A percentile compares a stretch with the other conserved stretches of the same genome.
These are phyloP conservation scores for Onygenales sp. DNA, from an alignment of 2,329 filamentous ascomycete genomes.

Conservation along the genomic window DNA sequence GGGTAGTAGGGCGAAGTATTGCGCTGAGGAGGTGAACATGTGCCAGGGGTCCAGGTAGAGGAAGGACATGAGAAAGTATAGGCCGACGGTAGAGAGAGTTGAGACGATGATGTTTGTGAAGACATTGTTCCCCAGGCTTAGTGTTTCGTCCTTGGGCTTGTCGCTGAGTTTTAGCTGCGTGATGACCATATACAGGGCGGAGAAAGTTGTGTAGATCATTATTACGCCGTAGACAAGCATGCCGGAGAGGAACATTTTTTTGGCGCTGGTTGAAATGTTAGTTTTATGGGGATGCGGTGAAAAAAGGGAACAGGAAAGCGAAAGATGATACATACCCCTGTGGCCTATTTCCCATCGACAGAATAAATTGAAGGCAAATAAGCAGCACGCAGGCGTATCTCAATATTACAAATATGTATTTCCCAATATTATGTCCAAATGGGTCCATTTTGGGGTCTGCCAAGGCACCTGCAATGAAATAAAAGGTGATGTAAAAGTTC, in stretches of 20 bases:
- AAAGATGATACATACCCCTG: conserved; percentile 52
- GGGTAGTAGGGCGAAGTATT: conserved; percentile 89
- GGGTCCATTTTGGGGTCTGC: conserved; percentile 72
- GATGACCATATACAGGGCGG: conserved; percentile 78
- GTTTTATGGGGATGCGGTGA: not conserved
- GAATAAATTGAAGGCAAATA: conserved; percentile 90
- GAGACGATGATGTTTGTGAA: conserved; percentile 94
- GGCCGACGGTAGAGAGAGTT: conserved; percentile 74
- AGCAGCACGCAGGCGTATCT: conserved; percentile 78
- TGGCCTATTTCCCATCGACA: conserved; percentile 90
- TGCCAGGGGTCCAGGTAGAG: conserved; percentile 98
- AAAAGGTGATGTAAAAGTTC: conserved; percentile 99
- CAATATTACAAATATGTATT: conserved; percentile 75
- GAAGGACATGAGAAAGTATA: conserved; percentile 96
- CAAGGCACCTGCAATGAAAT: conserved; percentile 89
- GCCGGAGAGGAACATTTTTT: conserved; percentile 75
- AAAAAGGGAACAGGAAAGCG: conserved; percentile 5
- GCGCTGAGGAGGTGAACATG: conserved; percentile 84
- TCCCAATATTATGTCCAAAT: conserved; percentile 78
- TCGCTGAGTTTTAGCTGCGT: conserved; percentile 56
- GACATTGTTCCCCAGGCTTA: conserved; percentile 69
- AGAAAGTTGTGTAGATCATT: conserved; percentile 93
- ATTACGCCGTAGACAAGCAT: conserved; percentile 90
- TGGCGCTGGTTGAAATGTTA: conserved; percentile 42
- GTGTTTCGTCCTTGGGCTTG: conserved; percentile 30